Conservation (phyloP, 768 basidiomycete genomes). For the Mycena haematopus region DNA sequence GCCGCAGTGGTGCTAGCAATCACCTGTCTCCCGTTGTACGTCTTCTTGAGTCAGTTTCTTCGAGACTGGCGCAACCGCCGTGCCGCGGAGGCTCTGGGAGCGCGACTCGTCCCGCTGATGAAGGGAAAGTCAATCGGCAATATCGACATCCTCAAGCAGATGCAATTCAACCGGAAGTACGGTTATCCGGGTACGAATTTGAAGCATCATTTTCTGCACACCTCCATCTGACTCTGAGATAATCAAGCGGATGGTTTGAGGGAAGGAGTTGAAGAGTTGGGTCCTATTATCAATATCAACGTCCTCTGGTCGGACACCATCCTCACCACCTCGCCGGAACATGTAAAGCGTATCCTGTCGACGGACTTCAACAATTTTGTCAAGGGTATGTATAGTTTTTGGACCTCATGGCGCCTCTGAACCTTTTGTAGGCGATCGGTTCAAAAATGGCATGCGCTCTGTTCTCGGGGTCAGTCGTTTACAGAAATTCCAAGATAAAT, state of each 20-base stretch:
- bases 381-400: slow-evolving; percentile 30
- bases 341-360: slow-evolving; percentile 36
- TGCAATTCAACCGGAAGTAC: slow-evolving; percentile 31
- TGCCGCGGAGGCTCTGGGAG: slow-evolving; percentile 30
- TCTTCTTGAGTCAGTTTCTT: not conserved
- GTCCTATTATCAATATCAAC: slow-evolving; percentile 27
- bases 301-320: slow-evolving; percentile 30
- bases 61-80: slow-evolving; percentile 15
- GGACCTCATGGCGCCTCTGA: not conserved
- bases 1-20: not conserved
- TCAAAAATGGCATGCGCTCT: slow-evolving; percentile 18
- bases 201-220: too few species aligned
- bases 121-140: slow-evolving; percentile 36
- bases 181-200: slow-evolving; percentile 40
- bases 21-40: slow-evolving; percentile 9
- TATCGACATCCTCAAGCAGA: slow-evolving; percentile 34
- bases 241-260: slow-evolving; percentile 18
- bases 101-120: slow-evolving; percentile 33
- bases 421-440: slow-evolving; percentile 15
- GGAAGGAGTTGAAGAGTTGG: slow-evolving; percentile 17
- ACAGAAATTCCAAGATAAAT: too few species aligned
- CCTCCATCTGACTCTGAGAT: not conserved
- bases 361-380: slow-evolving; percentile 38
- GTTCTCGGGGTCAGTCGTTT: slow-evolving; percentile 25
- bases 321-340: slow-evolving; percentile 31